A percentile compares a stretch with the other conserved stretches of the same genome.
Conservation (phyloP, 108 stramenopile species). For the Bacterosira constricta region DNA sequence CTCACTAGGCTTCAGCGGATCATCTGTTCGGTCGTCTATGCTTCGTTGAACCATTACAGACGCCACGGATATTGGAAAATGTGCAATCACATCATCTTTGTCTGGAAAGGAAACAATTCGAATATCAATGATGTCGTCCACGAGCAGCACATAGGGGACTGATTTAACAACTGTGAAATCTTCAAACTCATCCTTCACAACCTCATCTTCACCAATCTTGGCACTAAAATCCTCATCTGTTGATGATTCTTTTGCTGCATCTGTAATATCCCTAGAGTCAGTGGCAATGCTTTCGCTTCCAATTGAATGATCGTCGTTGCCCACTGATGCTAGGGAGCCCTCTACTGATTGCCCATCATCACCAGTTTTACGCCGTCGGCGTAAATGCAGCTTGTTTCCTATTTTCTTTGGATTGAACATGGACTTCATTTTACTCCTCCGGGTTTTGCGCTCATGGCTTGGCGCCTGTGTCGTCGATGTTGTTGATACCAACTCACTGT, state of each 20-base stretch:
- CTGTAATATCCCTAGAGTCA: background rate
- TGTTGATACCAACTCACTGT: conserved; percentile 2
- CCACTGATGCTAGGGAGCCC: background rate
- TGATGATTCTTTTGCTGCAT: background rate
- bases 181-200: background rate
- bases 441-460: background rate
- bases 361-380: background rate
- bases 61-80: conserved; percentile 48
- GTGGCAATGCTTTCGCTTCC: conserved; percentile 15
- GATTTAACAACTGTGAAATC: conserved; percentile 23
- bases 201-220: conserved; percentile 2
- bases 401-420: conserved; percentile 4
- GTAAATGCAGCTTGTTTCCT: conserved; percentile 9
- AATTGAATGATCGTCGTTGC: conserved; percentile 19
- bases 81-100: conserved; percentile 36
- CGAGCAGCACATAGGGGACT: conserved; percentile 30
- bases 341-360: conserved; percentile 13
- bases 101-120: conserved; percentile 42
- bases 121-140: conserved; percentile 46
- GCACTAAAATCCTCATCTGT: conserved; percentile 1
- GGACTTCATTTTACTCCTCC: conserved; percentile 2
- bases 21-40: conserved; percentile 33
- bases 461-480: background rate
- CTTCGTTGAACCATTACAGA: conserved; percentile 36
- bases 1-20: conserved; percentile 48